Evolutionary conservation across 352 stramenopile species (phyloP).

Genomic region (Phytopythium montanum): DNA sequence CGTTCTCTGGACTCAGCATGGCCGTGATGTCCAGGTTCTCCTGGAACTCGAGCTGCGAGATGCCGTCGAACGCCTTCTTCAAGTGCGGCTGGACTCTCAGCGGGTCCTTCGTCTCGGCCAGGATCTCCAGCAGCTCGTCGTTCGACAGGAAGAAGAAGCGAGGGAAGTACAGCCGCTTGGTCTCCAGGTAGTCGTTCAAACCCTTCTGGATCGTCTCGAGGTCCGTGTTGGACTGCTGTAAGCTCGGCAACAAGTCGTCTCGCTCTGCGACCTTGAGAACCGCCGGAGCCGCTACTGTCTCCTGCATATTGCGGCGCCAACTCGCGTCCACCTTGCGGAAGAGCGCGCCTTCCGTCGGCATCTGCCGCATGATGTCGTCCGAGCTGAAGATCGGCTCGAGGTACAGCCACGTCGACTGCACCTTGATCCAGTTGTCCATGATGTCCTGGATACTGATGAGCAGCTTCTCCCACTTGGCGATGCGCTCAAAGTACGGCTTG

Average conservation of each 20-base stretch:
- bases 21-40: conserved; percentile 91
- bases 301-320: conserved; percentile 87
- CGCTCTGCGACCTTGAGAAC: conserved; percentile 79
- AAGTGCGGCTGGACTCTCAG: conserved; percentile 93
- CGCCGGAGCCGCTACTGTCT: conserved; percentile 69
- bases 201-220: conserved; percentile 95
- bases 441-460: conserved; percentile 90
- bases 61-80: conserved; percentile 94
- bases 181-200: conserved; percentile 91
- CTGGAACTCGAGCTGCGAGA: conserved; percentile 91
- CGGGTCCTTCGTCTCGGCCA: conserved; percentile 92
- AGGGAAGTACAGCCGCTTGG: conserved; percentile 88
- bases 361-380: conserved; percentile 92
- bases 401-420: conserved; percentile 93
- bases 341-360: conserved; percentile 84
- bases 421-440: conserved; percentile 94
- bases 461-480: conserved; percentile 89
- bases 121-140: conserved; percentile 90
- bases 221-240: conserved; percentile 89
- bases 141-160: conserved; percentile 94
- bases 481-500: conserved; percentile 89
- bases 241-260: conserved; percentile 71
- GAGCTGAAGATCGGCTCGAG: conserved; percentile 92
- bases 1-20: conserved; percentile 83
- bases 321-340: conserved; percentile 88